These are phyloP conservation scores for Lasiosphaeria ovina DNA, from an alignment of 495 filamentous ascomycete species.

Conservation along the genomic window DNA sequence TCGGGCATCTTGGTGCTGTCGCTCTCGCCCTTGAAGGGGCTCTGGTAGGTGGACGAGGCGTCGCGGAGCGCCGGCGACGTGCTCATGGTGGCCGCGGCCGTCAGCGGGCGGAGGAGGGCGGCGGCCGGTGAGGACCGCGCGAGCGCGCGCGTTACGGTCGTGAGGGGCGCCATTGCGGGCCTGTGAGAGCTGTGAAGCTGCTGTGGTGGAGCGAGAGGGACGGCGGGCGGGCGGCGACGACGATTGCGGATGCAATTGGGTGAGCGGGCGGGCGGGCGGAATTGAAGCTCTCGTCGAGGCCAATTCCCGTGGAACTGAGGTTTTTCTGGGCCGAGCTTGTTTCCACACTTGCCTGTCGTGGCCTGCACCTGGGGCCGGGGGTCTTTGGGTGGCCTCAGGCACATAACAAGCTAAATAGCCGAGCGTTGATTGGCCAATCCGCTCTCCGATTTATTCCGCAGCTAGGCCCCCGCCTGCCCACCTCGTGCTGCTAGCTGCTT, in stretches of 20 bases:
- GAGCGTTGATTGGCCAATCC: slow-evolving; percentile 27
- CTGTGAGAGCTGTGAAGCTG: slow-evolving; percentile 11
- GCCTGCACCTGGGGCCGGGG: slow-evolving; percentile 12
- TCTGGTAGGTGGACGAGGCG: slow-evolving; percentile 39
- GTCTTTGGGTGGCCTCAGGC: slow-evolving; percentile 32
- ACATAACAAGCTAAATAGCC: slow-evolving; percentile 17
- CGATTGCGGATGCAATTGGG: slow-evolving; percentile 35
- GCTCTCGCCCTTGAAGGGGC: slow-evolving; percentile 63
- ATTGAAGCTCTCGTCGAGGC: slow-evolving; percentile 21
- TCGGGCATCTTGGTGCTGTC: slow-evolving; percentile 70
- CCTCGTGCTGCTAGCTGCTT: not conserved
- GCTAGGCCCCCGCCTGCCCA: not conserved
- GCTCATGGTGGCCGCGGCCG: slow-evolving; percentile 46
- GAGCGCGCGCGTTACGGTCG: slow-evolving; percentile 45
- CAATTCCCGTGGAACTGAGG: slow-evolving; percentile 40
- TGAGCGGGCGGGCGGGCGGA: slow-evolving; percentile 16
- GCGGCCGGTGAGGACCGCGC: slow-evolving; percentile 36
- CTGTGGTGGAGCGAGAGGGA: slow-evolving; percentile 3
- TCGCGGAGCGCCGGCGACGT: slow-evolving; percentile 41
- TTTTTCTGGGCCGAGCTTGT: slow-evolving; percentile 47
- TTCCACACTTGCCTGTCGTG: slow-evolving; percentile 30
- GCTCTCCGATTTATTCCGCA: slow-evolving; percentile 28
- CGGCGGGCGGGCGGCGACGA: slow-evolving; percentile 2
- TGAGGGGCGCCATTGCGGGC: slow-evolving; percentile 46
- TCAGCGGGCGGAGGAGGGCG: slow-evolving; percentile 28